Evolutionary conservation across 352 stramenopile genomes (phyloP).

Genomic region (Globisporangium emineosum): DNA sequence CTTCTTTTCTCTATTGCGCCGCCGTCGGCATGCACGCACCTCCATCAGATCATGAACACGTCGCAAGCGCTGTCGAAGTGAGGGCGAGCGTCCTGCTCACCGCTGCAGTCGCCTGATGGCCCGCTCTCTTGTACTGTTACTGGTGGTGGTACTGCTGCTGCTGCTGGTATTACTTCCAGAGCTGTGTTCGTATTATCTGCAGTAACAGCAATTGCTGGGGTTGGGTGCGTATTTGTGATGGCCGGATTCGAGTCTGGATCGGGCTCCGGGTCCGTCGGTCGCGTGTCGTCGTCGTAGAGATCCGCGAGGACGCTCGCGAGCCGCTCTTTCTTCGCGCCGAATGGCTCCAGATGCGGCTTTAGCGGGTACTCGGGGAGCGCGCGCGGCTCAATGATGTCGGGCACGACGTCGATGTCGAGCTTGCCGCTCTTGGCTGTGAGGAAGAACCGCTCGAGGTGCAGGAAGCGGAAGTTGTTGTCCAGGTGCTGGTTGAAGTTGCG

Average conservation of each 20-base stretch:
- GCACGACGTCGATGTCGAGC: slow-evolving; percentile 35
- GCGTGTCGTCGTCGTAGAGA: slow-evolving; percentile 7
- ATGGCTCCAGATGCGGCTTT: slow-evolving; percentile 9
- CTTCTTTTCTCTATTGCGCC: too few species aligned
- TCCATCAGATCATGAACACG: background rate
- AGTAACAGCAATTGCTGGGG: background rate
- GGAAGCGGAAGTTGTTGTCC: slow-evolving; percentile 50
- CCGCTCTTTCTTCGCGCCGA: background rate
- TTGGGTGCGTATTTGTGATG: background rate
- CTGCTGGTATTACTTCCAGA: background rate
- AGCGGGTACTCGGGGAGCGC: slow-evolving; percentile 44
- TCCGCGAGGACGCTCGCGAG: slow-evolving; percentile 5
- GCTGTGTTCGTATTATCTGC: background rate
- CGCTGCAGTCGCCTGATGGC: background rate
- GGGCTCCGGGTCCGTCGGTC: background rate
- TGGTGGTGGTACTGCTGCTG: background rate
- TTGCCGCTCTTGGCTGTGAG: slow-evolving; percentile 30
- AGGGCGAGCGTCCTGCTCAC: background rate
- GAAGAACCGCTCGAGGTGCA: slow-evolving; percentile 65
- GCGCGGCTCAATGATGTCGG: slow-evolving; percentile 42
- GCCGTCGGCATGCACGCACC: background rate
- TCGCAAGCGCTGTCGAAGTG: background rate
- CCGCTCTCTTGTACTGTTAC: background rate
- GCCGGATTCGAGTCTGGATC: background rate
- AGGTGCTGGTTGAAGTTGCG: slow-evolving; percentile 53